Evolutionary conservation across 768 basidiomycete species (phyloP).

Genomic region (Porpolomopsis calyptriformis): DNA sequence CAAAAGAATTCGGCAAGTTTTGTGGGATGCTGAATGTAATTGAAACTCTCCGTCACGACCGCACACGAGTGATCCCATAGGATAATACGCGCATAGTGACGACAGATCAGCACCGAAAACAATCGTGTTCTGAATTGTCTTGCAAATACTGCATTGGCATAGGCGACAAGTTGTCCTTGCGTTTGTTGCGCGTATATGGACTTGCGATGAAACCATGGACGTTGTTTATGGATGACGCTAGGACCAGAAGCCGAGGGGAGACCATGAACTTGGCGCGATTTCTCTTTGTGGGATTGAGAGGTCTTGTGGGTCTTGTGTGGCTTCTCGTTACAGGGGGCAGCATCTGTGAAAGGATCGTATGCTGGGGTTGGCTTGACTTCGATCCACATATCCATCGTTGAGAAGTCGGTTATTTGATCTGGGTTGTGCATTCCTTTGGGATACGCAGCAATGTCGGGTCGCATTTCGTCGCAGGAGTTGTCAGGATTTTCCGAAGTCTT

Average conservation of each 20-base stretch:
- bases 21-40: slow-evolving; percentile 12
- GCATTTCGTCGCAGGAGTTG: background rate
- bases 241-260: too few relatives aligned
- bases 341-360: slow-evolving; percentile 12
- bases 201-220: too few relatives aligned
- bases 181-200: background rate
- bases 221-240: too few relatives aligned
- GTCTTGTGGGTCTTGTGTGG: background rate
- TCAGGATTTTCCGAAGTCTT: background rate
- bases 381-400: background rate
- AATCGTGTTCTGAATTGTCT: slow-evolving; percentile 19
- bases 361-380: slow-evolving; percentile 12
- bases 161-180: slow-evolving; percentile 17
- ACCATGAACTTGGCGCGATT: too few relatives aligned
- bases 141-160: slow-evolving; percentile 14
- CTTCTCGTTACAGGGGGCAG: slow-evolving; percentile 3
- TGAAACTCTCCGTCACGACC: slow-evolving; percentile 20
- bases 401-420: background rate
- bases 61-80: slow-evolving; percentile 24
- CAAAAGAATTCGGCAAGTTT: slow-evolving; percentile 21
- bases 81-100: slow-evolving; percentile 19
- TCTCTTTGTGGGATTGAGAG: too few relatives aligned
- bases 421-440: background rate
- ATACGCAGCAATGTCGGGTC: background rate
- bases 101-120: slow-evolving; percentile 20